These are phyloP conservation scores for Citrus australasica DNA, from an alignment of 345 rosid species.

Conservation along the genomic window DNA sequence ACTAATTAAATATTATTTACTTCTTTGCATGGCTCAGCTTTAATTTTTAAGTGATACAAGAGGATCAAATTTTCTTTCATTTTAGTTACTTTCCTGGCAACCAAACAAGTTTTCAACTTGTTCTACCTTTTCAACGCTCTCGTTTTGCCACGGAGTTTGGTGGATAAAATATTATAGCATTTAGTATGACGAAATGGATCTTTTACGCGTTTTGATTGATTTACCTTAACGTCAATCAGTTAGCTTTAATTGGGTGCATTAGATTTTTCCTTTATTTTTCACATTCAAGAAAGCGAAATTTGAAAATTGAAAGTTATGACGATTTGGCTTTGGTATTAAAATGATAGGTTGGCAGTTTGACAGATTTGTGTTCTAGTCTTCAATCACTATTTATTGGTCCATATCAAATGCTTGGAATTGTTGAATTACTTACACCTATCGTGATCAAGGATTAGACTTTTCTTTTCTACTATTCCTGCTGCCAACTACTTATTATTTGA, in stretches of 20 bases:
- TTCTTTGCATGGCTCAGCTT: not conserved
- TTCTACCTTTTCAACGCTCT: not conserved
- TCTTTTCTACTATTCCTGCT: not conserved
- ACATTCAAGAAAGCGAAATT: not conserved
- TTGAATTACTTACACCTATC: not conserved
- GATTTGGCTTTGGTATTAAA: not conserved
- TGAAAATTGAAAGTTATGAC: not conserved
- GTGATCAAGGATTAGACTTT: not conserved
- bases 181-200: not conserved
- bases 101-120: slow-evolving; percentile 3
- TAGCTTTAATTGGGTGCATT: not conserved
- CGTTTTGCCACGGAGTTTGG: not conserved
- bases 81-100: slow-evolving; percentile 13
- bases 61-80: not conserved
- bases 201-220: not conserved
- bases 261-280: not conserved
- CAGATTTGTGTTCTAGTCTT: not conserved
- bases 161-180: not conserved
- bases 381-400: not conserved
- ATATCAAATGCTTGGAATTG: not conserved
- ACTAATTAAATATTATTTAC: not conserved
- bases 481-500: not conserved
- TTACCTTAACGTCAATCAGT: slow-evolving; percentile 12
- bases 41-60: too few species aligned
- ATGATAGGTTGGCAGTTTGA: not conserved